Evolutionary conservation across 2,329 filamentous ascomycete genomes (phyloP), one percentile per base, ranked within the genome.

Genomic region (Monilinia vaccinii-corymbosi): DNA sequence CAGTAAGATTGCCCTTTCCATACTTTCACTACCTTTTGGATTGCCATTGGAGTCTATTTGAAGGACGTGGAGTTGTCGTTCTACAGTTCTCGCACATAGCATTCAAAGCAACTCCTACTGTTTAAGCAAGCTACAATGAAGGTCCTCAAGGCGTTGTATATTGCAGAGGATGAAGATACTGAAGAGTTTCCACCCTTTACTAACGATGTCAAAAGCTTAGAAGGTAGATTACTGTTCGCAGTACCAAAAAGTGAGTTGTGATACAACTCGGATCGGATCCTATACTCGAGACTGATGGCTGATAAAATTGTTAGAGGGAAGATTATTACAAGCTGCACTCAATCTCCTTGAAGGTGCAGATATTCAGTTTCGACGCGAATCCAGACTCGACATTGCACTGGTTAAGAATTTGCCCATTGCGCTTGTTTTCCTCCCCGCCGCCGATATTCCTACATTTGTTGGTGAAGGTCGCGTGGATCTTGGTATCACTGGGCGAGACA

Each of bases 341-440:
- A 91, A 97, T 73, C 86, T 99, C 56, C 88, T 99, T 58, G 82
- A 92, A 71, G 94, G 94, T 66, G 91, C 89, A 70, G 94, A 99
- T 74, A 93, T 99, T 69, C 91, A 99, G 75, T 99, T 99, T 79
- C 87, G 89, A 73, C 87, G 94, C 71, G 91, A 97, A 79, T 91
- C 88, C 73, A 88, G 94, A 61, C 89, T 97, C 70, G 94, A 99
- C 74, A 97, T 99, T 71, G 94, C 94, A 18, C 86, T 99, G 31
- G 94, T 97, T 72, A 96, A 97, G 80, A 99, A 99, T 77, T 85
- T 94, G 32, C 90, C 89, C 40, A 91, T 99, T 69, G 94, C 94
- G 18, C 88, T 99, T 62, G 86, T 99, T 72, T 99, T 99, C 79
- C 88, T 99, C 31, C 94, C 94, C 34, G 94, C 93, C 42, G 92